A percentile compares a stretch with the other conserved stretches of the same genome.
phyloP scores from a whole-genome alignment of 1,139 yeast genomes.

The Lodderomyces pseudojiufengensis region DNA sequence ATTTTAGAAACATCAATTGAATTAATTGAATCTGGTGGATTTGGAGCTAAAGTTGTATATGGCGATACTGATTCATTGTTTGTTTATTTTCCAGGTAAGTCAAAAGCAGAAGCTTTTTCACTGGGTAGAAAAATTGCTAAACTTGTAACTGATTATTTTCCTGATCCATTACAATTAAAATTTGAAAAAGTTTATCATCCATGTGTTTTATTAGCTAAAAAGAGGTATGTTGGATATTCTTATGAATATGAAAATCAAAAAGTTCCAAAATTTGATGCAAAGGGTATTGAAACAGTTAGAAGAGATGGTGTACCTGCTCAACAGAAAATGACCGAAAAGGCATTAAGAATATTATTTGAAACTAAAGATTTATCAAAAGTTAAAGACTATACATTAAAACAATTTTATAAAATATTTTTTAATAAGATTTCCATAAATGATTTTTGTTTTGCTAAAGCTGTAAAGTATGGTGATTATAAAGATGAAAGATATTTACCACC shows the following conservation, averaged over 20 bases:
- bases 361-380: constrained; percentile 68
- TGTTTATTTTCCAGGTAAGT: constrained; percentile 83
- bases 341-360: constrained; percentile 66
- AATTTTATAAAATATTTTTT: constrained; percentile 60
- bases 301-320: constrained; percentile 95
- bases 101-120: constrained; percentile 70
- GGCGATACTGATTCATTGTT: constrained; percentile 96
- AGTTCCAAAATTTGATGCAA: constrained; percentile 80
- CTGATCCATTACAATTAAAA: constrained; percentile 76
- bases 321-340: constrained; percentile 72
- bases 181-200: constrained; percentile 94
- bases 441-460: constrained; percentile 90
- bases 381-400: constrained; percentile 58
- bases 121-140: constrained; percentile 70
- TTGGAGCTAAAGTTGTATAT: constrained; percentile 92
- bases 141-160: constrained; percentile 62
- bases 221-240: constrained; percentile 82
- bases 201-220: constrained; percentile 75
- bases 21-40: constrained; percentile 57
- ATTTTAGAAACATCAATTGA: constrained; percentile 69
- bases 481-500: constrained; percentile 75
- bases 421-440: constrained; percentile 71
- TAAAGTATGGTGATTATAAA: constrained; percentile 77
- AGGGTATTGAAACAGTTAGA: constrained; percentile 91
- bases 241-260: constrained; percentile 57